Evolutionary conservation across 768 basidiomycete species (phyloP).

Genomic region (Scleroderma bovista): DNA sequence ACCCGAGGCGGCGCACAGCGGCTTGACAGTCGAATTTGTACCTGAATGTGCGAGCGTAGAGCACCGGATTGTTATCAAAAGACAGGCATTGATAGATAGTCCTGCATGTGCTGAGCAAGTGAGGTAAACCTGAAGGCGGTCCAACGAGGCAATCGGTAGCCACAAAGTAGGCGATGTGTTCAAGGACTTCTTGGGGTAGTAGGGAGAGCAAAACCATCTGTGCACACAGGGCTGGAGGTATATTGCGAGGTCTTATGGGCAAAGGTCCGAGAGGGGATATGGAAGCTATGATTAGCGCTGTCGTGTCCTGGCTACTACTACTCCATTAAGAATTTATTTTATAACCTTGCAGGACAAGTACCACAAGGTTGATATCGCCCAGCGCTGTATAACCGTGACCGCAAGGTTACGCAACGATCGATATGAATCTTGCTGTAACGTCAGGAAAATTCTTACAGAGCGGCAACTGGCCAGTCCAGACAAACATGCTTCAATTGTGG

Average conservation of each 20-base stretch:
- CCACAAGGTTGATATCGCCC: too few relatives aligned
- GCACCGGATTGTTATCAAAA: constrained; percentile 49
- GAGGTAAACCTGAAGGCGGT: constrained; percentile 53
- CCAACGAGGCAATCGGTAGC: constrained; percentile 49
- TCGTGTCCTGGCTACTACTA: too few relatives aligned
- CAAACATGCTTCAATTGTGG: too few relatives aligned
- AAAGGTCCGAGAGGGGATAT: not conserved
- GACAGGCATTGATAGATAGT: constrained; percentile 47
- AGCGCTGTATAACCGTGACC: too few relatives aligned
- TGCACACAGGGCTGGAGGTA: not conserved
- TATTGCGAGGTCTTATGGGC: not conserved
- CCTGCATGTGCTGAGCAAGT: constrained; percentile 49
- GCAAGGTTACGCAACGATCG: too few relatives aligned
- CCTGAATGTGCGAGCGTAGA: constrained; percentile 68
- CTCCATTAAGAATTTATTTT: too few relatives aligned
- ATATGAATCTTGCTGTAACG: too few relatives aligned
- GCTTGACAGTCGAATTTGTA: constrained; percentile 60
- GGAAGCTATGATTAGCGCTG: too few relatives aligned
- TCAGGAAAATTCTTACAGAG: too few relatives aligned
- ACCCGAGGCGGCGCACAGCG: constrained; percentile 44
- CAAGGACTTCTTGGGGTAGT: constrained; percentile 73
- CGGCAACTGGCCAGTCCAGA: too few relatives aligned
- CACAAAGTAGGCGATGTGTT: constrained; percentile 68
- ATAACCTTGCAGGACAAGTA: too few relatives aligned
- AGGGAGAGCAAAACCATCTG: constrained; percentile 32